Conservation (phyloP, 2,329 filamentous ascomycete genomes). For the Leptographium galeiforme region DNA sequence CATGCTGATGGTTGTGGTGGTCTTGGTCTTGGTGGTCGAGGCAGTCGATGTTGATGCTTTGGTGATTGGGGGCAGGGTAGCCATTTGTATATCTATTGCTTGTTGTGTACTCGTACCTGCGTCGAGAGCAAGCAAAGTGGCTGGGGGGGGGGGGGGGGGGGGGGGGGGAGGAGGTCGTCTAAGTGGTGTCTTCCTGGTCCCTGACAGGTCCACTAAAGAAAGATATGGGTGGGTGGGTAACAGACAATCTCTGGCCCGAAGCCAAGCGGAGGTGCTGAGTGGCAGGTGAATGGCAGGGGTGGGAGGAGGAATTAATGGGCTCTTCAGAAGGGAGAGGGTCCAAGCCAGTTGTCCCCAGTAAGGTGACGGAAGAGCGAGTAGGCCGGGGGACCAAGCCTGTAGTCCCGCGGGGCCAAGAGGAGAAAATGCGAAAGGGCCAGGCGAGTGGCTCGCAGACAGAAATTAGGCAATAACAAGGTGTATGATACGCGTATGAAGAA, state of each 20-base stretch:
- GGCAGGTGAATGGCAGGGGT: background rate
- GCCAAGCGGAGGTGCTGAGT: constrained; percentile 24
- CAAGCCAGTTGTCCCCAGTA: constrained; percentile 9
- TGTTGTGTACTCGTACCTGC: constrained; percentile 4
- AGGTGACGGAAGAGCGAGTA: constrained; percentile 1
- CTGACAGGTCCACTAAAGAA: constrained; percentile 4
- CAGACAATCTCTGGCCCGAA: constrained; percentile 20
- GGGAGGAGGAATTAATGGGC: constrained; percentile 18
- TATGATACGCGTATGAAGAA: background rate
- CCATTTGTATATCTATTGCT: constrained; percentile 40
- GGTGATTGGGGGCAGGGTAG: constrained; percentile 48
- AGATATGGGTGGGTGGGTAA: constrained; percentile 10
- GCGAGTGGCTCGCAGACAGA: constrained; percentile 7
- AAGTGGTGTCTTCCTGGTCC: constrained; percentile 3
- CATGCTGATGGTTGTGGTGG: constrained; percentile 41
- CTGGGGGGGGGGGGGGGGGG: constrained; percentile 12
- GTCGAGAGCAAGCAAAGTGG: constrained; percentile 3
- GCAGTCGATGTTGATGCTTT: constrained; percentile 16
- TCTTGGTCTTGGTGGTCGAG: constrained; percentile 5
- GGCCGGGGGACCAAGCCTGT: constrained; percentile 8
- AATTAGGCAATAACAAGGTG: constrained; percentile 9
- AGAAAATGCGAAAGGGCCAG: background rate
- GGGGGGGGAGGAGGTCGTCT: constrained; percentile 8
- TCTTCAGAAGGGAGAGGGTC: constrained; percentile 13
- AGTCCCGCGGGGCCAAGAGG: constrained; percentile 2